These are phyloP conservation scores for Exophiala phaeomuriformis DNA, from an alignment of 2,329 filamentous ascomycete species.

Conservation along the genomic window DNA sequence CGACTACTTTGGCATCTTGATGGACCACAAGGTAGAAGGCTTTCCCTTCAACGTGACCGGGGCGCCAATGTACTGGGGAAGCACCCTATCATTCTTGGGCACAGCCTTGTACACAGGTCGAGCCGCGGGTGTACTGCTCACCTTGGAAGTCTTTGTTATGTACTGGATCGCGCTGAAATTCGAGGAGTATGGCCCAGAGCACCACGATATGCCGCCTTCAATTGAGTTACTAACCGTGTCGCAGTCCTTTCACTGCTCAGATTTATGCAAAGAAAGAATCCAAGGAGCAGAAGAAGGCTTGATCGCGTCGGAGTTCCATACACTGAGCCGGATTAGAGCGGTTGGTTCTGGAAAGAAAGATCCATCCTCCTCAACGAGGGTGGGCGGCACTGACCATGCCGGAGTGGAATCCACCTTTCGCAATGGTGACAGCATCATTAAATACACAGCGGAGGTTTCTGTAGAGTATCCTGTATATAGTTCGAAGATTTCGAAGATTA, in stretches of 20 bases:
- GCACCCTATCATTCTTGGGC: conserved; percentile 84
- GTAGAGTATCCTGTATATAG: neutral
- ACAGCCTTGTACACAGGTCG: conserved; percentile 78
- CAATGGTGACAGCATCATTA: neutral
- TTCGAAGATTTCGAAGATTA: neutral
- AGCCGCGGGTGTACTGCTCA: conserved; percentile 75
- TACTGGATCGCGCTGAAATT: conserved; percentile 76
- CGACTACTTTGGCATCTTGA: conserved; percentile 97
- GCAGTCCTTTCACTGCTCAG: conserved; percentile 72
- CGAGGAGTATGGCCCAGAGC: conserved; percentile 59
- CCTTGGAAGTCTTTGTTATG: conserved; percentile 63
- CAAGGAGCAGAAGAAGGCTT: conserved; percentile 35
- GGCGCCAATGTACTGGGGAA: conserved; percentile 95
- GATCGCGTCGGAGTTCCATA: conserved; percentile 24
- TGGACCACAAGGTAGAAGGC: conserved; percentile 87
- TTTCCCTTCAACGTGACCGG: conserved; percentile 92
- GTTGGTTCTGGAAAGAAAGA: neutral
- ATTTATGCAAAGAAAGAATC: conserved; percentile 77
- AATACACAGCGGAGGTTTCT: neutral
- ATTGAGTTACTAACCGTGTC: conserved; percentile 9
- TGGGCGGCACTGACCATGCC: neutral
- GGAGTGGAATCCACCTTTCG: neutral
- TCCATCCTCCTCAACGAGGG: neutral
- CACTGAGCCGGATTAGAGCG: neutral
- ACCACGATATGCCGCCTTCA: neutral